Conservation (phyloP, 2,329 filamentous ascomycete species). For the Aspergillus unguis region DNA sequence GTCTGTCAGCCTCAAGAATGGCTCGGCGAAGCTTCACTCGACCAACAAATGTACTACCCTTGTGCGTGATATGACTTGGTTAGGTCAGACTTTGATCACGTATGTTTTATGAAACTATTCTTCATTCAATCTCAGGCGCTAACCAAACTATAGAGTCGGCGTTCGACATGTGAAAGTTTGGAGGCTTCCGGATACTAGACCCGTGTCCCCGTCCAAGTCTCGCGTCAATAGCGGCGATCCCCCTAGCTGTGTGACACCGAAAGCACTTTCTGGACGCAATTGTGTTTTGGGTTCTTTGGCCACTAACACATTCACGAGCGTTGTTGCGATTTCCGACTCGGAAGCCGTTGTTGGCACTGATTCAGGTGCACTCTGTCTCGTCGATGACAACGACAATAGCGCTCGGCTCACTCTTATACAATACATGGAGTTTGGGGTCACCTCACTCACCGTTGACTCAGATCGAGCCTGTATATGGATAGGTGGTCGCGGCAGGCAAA, state of each 20-base stretch:
- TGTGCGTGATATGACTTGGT: slow-evolving; percentile 84
- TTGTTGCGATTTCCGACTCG: slow-evolving; percentile 66
- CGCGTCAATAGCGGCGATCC: slow-evolving; percentile 46
- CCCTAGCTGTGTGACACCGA: slow-evolving; percentile 48
- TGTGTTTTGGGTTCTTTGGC: slow-evolving; percentile 77
- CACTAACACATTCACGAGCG: slow-evolving; percentile 79
- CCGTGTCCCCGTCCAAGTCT: slow-evolving; percentile 62
- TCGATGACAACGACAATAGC: slow-evolving; percentile 71
- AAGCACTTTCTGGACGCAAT: slow-evolving; percentile 80
- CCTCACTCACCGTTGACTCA: slow-evolving; percentile 60
- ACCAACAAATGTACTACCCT: slow-evolving; percentile 92
- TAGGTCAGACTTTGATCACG: slow-evolving; percentile 78
- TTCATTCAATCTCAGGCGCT: slow-evolving; percentile 1
- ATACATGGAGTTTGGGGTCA: slow-evolving; percentile 64
- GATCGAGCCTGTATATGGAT: slow-evolving; percentile 61
- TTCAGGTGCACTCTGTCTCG: slow-evolving; percentile 79
- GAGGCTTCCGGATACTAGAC: slow-evolving; percentile 68
- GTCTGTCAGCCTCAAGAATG: slow-evolving; percentile 78
- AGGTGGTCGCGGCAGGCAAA: slow-evolving; percentile 63
- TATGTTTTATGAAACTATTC: slow-evolving; percentile 33
- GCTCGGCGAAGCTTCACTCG: slow-evolving; percentile 71
- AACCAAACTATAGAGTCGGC: slow-evolving; percentile 55
- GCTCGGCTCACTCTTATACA: slow-evolving; percentile 67
- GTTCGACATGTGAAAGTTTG: slow-evolving; percentile 92
- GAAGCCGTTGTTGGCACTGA: slow-evolving; percentile 84